Base-by-base conservation (phyloP, 2,329 filamentous ascomycete species). In the Aureobasidium sp. region DNA sequence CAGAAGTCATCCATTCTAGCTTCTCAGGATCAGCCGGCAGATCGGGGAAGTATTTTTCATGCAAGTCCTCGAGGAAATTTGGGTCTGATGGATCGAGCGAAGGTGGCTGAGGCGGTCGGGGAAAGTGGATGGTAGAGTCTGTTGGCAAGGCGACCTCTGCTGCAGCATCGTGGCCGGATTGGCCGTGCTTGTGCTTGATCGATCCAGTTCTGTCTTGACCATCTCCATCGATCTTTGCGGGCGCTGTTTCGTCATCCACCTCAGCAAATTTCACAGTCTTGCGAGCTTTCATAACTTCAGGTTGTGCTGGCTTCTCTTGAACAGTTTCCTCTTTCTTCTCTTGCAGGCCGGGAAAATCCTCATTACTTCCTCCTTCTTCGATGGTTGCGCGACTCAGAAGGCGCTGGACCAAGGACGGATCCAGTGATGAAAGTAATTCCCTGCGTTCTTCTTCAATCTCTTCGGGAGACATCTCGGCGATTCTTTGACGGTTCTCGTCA, bases 11-110 rank as follows among this genome's bases (percentile, higher is more conserved):
- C 91, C 91, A 98, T 17, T 88, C 87, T 3, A 96, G 80, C 50
- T 88, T 85, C 55, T 84, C 83, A 0, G 90, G 90, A 68, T 96
- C 88, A 52, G 90, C 82, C 2, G 90, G 83, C 1, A 95, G 83
- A 57, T 83, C 81, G 11, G 93, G 90, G 70, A 96, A 98, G 78
- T 95, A 98, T 69, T 96, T 95, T 19, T 83, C 73, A 74, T 95
- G 90, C 5, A 98, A 81, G 54, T 88, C 85, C 41, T 80, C 71
- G 55, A 97, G 83, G 72, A 97, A 97, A 64, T 88, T 77, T 0
- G 88, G 85, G 55, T 90, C 88, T 32, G 81, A 75, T 0, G 90
- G 90, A 66, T 97, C 88, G 58, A 97, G 84, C 55, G 89, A 84
- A 10, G 86, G 86, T 2, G 77, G 75, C 61, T 67, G 75, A 30